Evolutionary conservation across 257 asterid genomes (phyloP).

Genomic region (Plantago ovata): DNA sequence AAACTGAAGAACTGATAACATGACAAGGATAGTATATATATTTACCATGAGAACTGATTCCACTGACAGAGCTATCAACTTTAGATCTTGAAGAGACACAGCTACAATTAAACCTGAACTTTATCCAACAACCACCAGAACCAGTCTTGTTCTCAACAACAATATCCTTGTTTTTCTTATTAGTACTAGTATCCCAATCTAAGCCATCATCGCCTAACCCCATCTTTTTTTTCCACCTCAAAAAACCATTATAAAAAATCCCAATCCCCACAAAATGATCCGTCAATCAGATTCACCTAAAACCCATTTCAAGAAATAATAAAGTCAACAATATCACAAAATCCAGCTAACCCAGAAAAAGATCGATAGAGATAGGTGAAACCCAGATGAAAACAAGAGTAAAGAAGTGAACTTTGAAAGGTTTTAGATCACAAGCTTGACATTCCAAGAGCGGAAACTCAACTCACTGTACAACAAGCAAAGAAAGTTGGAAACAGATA

Average conservation of each 20-base stretch:
- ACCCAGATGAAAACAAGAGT: not conserved
- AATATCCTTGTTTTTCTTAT: conserved; percentile 30
- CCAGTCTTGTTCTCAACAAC: conserved; percentile 27
- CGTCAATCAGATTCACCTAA: conserved; percentile 24
- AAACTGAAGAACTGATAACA: not conserved
- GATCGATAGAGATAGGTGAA: conserved; percentile 1
- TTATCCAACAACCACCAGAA: conserved; percentile 64
- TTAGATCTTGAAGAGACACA: conserved; percentile 97
- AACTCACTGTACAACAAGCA: conserved; percentile 10
- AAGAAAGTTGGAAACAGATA: conserved; percentile 12
- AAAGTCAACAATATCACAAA: conserved; percentile 22
- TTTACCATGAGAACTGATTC: conserved; percentile 83
- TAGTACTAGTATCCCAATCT: conserved; percentile 51
- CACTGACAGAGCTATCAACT: conserved; percentile 90
- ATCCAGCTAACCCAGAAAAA: not conserved
- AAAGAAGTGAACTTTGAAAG: too few relatives aligned
- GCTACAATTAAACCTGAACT: conserved; percentile 66
- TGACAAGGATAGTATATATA: conserved; percentile 4
- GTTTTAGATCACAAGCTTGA: too few relatives aligned
- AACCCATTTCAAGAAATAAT: conserved; percentile 36
- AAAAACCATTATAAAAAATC: conserved; percentile 34
- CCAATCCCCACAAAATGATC: conserved; percentile 14
- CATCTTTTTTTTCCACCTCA: conserved; percentile 50
- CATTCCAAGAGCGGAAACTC: not conserved
- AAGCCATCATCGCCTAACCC: conserved; percentile 44